Evolutionary conservation across 176 grass and related monocot species (phyloP).

Genomic region (Saccharum spontaneum): DNA sequence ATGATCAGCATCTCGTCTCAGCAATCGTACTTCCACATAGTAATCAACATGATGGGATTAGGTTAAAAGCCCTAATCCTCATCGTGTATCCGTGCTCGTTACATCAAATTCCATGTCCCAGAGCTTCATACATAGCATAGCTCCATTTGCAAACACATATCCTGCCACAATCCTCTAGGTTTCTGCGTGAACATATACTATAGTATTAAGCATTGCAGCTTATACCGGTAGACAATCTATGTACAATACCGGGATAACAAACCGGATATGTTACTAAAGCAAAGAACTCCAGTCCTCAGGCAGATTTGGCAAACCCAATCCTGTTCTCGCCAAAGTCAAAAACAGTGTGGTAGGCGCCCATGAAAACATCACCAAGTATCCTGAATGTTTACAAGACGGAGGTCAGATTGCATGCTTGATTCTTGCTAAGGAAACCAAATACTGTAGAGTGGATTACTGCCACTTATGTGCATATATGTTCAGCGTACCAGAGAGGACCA

Average conservation of each 20-base stretch:
- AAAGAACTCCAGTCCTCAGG: conserved; percentile 31
- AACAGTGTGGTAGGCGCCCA: conserved; percentile 93
- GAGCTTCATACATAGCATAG: not conserved
- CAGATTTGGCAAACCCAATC: conserved; percentile 79
- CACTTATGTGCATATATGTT: not conserved
- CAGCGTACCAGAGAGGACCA: conserved; percentile 77
- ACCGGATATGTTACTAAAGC: not conserved
- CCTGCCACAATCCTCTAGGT: not conserved
- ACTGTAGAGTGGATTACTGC: not conserved
- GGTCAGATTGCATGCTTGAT: not conserved
- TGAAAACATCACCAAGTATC: conserved; percentile 98
- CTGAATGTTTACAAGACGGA: conserved; percentile 20
- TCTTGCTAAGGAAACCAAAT: not conserved
- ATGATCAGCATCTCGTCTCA: too few species aligned
- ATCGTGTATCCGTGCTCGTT: not conserved
- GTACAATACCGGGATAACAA: conserved; percentile 21
- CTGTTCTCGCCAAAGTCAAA: conserved; percentile 78
- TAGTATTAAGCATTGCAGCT: not conserved
- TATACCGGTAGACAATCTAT: not conserved
- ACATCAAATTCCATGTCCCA: not conserved
- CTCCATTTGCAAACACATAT: not conserved
- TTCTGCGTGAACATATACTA: not conserved
- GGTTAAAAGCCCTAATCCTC: conserved; percentile 16
- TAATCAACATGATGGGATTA: conserved; percentile 11
- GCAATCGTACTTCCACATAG: not conserved